phyloP scores from a whole-genome alignment of 2,329 filamentous ascomycete species.

The Colletotrichum euphorbiae region DNA sequence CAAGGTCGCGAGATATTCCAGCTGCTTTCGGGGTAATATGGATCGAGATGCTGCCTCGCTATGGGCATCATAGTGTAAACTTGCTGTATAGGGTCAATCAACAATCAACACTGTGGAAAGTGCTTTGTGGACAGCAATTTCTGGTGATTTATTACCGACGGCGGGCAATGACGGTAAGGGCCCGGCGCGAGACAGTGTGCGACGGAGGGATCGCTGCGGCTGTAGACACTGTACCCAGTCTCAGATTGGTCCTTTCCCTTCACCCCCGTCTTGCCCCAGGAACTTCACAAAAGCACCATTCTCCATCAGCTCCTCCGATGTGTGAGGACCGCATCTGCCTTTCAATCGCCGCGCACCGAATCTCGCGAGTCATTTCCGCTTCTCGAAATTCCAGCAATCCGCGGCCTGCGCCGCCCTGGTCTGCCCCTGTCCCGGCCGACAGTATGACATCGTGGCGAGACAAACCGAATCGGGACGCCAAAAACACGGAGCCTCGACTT shows the following conservation, averaged over 20 bases:
- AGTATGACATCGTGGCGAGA: slow-evolving; percentile 29
- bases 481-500: slow-evolving; percentile 38
- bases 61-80: slow-evolving; percentile 12
- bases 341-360: not conserved
- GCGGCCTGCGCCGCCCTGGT: not conserved
- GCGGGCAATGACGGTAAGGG: too few relatives aligned
- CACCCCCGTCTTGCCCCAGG: not conserved
- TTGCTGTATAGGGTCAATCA: slow-evolving; percentile 14
- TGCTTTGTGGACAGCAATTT: not conserved
- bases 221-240: not conserved
- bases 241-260: not conserved
- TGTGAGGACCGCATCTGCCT: not conserved
- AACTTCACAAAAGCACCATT: not conserved
- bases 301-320: not conserved
- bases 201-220: too few relatives aligned
- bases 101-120: not conserved
- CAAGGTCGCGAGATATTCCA: slow-evolving; percentile 34
- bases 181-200: too few relatives aligned
- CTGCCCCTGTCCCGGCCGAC: not conserved
- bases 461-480: slow-evolving; percentile 35
- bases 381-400: not conserved
- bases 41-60: slow-evolving; percentile 6
- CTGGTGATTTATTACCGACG: too few relatives aligned
- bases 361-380: slow-evolving; percentile 11
- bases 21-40: slow-evolving; percentile 34